Percentiles rank a stretch among this genome's conserved stretches.
Conservation (phyloP, 805 yeast genomes). For the Debaryomyces prosopidis region DNA sequence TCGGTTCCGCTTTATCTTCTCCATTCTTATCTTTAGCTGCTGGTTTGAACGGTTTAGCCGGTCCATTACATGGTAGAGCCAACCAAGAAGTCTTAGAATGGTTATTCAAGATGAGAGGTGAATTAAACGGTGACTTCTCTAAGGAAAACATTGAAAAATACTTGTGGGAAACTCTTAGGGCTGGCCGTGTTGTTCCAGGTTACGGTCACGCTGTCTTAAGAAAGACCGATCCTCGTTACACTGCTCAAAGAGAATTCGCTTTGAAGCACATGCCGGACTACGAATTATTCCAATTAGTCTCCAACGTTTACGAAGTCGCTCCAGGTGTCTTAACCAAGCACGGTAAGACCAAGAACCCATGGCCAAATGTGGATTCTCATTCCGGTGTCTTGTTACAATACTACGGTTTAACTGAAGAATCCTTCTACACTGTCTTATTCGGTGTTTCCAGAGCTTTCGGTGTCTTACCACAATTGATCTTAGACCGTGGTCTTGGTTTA, state of each 20-base stretch:
- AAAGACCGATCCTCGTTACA: constrained; percentile 79
- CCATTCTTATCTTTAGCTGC: constrained; percentile 77
- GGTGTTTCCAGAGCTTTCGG: constrained; percentile 84
- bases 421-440: constrained; percentile 77
- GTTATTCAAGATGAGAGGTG: constrained; percentile 63
- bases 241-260: constrained; percentile 72
- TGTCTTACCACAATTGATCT: constrained; percentile 73
- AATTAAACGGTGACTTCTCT: constrained; percentile 60
- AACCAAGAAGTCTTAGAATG: constrained; percentile 83
- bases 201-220: constrained; percentile 87
- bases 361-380: constrained; percentile 81
- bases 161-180: constrained; percentile 69
- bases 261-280: constrained; percentile 60
- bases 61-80: constrained; percentile 84
- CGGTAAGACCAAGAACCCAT: constrained; percentile 85
- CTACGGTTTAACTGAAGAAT: constrained; percentile 72
- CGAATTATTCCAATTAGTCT: constrained; percentile 65
- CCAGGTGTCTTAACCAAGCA: constrained; percentile 74
- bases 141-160: constrained; percentile 59
- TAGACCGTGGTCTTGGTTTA: constrained; percentile 75
- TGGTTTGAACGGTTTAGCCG: constrained; percentile 81
- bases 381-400: constrained; percentile 79
- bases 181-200: constrained; percentile 82
- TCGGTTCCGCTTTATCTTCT: constrained; percentile 77
- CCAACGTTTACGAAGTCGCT: constrained; percentile 65